Base-by-base conservation (phyloP, 192 early-diverging fungal genomes). In the Jimgerdemannia flammicorona region DNA sequence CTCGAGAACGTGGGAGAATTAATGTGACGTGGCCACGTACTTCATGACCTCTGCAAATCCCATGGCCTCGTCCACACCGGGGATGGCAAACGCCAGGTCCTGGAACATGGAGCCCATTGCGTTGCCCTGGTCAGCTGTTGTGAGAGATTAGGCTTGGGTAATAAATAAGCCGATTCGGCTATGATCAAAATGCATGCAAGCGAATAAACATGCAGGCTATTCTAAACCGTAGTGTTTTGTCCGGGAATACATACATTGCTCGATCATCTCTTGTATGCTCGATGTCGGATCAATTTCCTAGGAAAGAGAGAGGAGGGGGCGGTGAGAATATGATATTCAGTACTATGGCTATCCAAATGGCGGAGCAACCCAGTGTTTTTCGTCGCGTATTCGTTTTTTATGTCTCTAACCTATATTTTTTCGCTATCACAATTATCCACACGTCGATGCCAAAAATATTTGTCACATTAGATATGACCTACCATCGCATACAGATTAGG, bases 1-100 rank as follows among this genome's bases (percentile, higher is more conserved):
- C 29, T 29, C 29, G 29, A 29, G 29, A 29, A 29, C 29, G 1
- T 29, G 29, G n/a, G 29, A 29, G 29, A 29, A 29, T 29, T 29
- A 40, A 39, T 40, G 3, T 43, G 3, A 54, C 8, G 20, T 43
- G 3, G 6, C 40, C 63, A 79, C 84, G 44, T 86, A 93, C 91
- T 99, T 99, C 98, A 99, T 99, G 17, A 99, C 98, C 80, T 99
- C 98, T n/a, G 97, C 97, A 86, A 99, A 99, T 65, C 96, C 95
- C 97, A 99, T 99, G 29, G 98, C 98, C 84, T 99, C 98, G 83
- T 99, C 98, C 14, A 99, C 97, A 81, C 98, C 98, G 42, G 98
- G 98, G 83, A 99, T 99, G 43, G 96, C 96, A 84, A 98, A 99
- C 8, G 97, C 97, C 76, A 99, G 90, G 84, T 99, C 98, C 85